Evolutionary conservation across 805 yeast genomes (phyloP).

Genomic region (Barnettozyma siamensis): DNA sequence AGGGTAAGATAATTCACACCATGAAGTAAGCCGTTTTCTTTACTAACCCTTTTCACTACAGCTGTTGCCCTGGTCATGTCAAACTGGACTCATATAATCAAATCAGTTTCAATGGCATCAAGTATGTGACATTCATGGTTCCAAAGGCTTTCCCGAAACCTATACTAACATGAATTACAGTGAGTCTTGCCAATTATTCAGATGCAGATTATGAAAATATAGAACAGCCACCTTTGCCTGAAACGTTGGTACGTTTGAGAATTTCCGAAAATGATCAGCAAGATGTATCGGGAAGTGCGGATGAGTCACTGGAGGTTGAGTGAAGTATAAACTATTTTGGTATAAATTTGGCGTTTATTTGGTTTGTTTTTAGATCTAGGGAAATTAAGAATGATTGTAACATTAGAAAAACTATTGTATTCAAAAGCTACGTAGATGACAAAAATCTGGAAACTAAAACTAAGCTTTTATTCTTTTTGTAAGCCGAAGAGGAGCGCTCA

Average conservation of each 20-base stretch:
- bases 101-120: conserved; percentile 55
- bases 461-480: too few species aligned
- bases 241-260: conserved; percentile 55
- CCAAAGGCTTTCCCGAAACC: neutral
- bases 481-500: neutral
- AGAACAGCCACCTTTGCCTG: conserved; percentile 50
- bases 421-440: too few species aligned
- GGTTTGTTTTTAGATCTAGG: too few species aligned
- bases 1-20: too few species aligned
- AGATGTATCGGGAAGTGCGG: neutral
- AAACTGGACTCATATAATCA: conserved; percentile 60
- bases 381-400: too few species aligned
- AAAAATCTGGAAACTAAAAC: too few species aligned
- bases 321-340: too few species aligned
- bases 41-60: conserved; percentile 12
- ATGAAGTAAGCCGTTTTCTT: too few species aligned
- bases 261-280: conserved; percentile 37
- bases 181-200: conserved; percentile 37
- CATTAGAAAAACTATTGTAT: too few species aligned
- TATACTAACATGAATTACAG: conserved; percentile 15
- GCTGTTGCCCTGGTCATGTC: conserved; percentile 53
- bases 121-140: conserved; percentile 15
- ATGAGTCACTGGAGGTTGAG: neutral
- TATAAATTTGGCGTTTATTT: too few species aligned
- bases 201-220: conserved; percentile 26